Conservation (phyloP, 345 rosid species). For the Populus nigra region DNA sequence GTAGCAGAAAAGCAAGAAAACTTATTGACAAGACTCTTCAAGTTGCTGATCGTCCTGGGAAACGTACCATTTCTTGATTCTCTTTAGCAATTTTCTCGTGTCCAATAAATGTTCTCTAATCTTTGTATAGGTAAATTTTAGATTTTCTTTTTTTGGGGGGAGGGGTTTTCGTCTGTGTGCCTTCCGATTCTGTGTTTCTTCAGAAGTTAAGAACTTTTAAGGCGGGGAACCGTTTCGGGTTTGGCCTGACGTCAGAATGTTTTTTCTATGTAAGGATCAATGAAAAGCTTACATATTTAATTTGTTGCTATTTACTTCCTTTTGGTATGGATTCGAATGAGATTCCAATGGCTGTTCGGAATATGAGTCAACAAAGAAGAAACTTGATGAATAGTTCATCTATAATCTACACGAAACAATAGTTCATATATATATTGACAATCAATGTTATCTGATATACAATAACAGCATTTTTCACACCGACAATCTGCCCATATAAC, state of each 20-base stretch:
- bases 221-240: constrained; percentile 21
- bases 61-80: constrained; percentile 43
- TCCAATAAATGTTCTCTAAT: neutral
- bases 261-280: neutral
- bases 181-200: constrained; percentile 18
- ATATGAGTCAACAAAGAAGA: neutral
- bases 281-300: neutral
- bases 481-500: neutral
- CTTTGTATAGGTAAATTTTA: neutral
- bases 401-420: neutral
- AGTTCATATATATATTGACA: neutral
- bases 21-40: constrained; percentile 79
- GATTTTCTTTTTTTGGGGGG: neutral
- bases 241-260: neutral
- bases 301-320: neutral
- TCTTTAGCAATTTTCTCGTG: neutral
- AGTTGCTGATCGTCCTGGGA: constrained; percentile 75
- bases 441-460: no score
- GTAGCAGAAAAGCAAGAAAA: constrained; percentile 75
- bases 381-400: neutral
- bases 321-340: neutral
- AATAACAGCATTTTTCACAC: neutral
- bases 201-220: neutral
- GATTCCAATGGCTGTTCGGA: no score
- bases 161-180: neutral